A percentile compares a stretch with the other conserved stretches of the same genome.
phyloP scores from a whole-genome alignment of 2,329 filamentous ascomycete genomes.

The Bipolaris gigantea region DNA sequence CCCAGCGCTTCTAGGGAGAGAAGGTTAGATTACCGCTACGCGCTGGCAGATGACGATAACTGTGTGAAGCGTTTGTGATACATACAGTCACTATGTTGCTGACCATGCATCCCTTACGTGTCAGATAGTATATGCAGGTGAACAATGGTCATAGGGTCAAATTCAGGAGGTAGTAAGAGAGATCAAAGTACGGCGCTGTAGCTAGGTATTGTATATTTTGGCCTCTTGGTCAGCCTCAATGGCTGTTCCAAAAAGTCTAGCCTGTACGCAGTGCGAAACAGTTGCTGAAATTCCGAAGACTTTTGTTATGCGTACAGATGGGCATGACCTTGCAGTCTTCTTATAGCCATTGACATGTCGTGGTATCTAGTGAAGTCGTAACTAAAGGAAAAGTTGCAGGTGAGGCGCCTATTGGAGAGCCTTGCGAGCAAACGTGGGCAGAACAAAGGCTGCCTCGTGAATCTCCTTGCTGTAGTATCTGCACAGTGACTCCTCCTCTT shows the following conservation, averaged over 20 bases:
- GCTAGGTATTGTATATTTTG: background rate
- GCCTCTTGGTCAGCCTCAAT: background rate
- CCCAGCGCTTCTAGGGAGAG: background rate
- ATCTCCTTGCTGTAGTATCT: slow-evolving; percentile 97
- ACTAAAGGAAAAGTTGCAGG: slow-evolving; percentile 14
- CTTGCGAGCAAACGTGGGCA: slow-evolving; percentile 92
- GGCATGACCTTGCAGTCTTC: slow-evolving; percentile 27
- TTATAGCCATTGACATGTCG: slow-evolving; percentile 26
- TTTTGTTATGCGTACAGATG: background rate
- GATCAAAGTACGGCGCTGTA: background rate
- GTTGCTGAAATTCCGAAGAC: background rate
- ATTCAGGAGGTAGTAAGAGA: background rate
- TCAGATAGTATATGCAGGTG: background rate
- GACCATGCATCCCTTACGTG: background rate
- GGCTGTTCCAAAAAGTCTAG: background rate
- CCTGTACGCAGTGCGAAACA: background rate
- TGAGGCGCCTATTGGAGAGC: slow-evolving; percentile 51
- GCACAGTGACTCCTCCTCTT: slow-evolving; percentile 92
- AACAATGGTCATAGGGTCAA: background rate
- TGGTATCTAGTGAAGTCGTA: slow-evolving; percentile 39
- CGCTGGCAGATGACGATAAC: background rate
- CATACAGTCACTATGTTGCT: background rate
- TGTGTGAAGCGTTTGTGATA: slow-evolving; percentile 4
- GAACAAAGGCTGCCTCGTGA: slow-evolving; percentile 89
- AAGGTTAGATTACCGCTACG: background rate